Evolutionary conservation across 495 filamentous ascomycete species (phyloP).

Genomic region (Penicillium ochrochloron): DNA sequence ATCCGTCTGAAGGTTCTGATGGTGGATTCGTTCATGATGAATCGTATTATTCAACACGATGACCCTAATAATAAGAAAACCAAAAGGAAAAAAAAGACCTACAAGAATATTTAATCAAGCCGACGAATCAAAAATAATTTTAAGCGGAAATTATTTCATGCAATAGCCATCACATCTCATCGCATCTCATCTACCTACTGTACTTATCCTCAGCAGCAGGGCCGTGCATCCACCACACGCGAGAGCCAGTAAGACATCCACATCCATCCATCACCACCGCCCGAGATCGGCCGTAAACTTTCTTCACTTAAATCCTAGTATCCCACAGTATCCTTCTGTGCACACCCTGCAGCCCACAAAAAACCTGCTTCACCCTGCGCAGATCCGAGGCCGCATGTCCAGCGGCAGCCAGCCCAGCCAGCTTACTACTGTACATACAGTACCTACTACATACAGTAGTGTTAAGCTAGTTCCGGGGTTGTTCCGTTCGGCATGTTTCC

Average conservation of each 20-base stretch:
- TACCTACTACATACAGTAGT: neutral
- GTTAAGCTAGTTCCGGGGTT: neutral
- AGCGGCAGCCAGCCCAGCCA: neutral
- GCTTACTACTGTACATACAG: no score
- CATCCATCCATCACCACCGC: neutral
- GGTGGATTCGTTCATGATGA: no score
- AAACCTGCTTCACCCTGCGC: slow-evolving; percentile 1
- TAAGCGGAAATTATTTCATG: neutral
- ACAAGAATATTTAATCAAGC: neutral
- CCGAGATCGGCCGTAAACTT: neutral
- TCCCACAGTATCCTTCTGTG: no score
- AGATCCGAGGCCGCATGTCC: neutral
- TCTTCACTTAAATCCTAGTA: neutral
- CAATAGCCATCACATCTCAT: no score
- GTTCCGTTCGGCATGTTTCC: neutral
- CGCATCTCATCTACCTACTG: no score
- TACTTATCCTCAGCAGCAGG: neutral
- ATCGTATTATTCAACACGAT: no score
- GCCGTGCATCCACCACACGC: neutral
- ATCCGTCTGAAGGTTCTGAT: no score
- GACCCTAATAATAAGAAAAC: no score
- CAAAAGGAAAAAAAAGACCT: no score
- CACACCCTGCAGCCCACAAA: neutral
- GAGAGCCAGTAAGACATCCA: neutral
- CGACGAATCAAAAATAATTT: neutral